Conservation (phyloP, 441 rosid genomes). For the Adansonia gregorii region DNA sequence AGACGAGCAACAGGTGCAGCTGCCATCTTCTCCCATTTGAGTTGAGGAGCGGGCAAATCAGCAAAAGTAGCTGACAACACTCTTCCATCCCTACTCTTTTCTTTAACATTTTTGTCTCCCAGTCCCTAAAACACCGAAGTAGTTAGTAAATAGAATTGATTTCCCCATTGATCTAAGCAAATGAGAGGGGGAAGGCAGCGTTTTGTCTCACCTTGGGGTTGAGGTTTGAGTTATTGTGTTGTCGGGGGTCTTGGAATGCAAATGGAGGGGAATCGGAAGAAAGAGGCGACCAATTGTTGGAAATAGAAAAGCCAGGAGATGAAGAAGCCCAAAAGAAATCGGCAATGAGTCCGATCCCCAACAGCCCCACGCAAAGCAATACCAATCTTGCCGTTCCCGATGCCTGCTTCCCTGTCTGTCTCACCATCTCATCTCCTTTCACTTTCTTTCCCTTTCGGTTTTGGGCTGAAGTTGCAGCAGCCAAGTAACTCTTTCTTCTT, state of each 20-base stretch:
- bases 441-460: neutral
- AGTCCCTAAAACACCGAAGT: neutral
- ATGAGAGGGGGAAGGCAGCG: neutral
- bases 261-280: constrained; percentile 21
- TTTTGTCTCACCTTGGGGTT: constrained; percentile 29
- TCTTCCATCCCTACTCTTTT: constrained; percentile 29
- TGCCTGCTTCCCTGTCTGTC: constrained; percentile 56
- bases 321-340: constrained; percentile 78
- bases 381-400: constrained; percentile 47
- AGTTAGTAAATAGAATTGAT: neutral
- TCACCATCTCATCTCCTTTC: constrained; percentile 36
- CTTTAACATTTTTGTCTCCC: constrained; percentile 16
- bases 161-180: constrained; percentile 18
- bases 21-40: constrained; percentile 85
- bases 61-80: constrained; percentile 81
- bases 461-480: neutral
- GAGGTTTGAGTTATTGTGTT: constrained; percentile 11
- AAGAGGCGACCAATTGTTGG: constrained; percentile 35
- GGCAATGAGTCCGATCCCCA: constrained; percentile 64
- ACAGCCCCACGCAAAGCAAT: constrained; percentile 43
- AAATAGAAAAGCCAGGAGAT: constrained; percentile 47
- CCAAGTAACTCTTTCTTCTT: neutral
- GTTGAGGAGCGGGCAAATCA: constrained; percentile 78
- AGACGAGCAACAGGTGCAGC: constrained; percentile 85
- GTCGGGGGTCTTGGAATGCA: constrained; percentile 33